These are phyloP conservation scores for Mycosphaerella sp. DNA, from an alignment of 2,329 filamentous ascomycete species.

Conservation along the genomic window DNA sequence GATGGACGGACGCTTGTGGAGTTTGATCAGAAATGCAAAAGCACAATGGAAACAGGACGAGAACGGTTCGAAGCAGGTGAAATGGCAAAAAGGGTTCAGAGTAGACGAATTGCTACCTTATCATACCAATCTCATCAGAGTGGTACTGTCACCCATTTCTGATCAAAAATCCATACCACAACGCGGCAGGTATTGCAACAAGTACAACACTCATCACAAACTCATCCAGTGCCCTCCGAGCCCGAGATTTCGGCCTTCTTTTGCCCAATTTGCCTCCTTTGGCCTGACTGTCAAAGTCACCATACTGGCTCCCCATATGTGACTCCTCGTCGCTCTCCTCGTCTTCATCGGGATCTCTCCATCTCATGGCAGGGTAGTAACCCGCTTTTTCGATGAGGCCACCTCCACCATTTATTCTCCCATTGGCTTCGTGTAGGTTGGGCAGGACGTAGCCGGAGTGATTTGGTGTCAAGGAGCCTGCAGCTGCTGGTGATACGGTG, in stretches of 20 bases:
- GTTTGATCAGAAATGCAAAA: too few relatives aligned
- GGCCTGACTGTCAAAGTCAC: constrained; percentile 19
- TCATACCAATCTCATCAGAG: neutral
- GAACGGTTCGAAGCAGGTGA: too few relatives aligned
- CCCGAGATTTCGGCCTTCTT: constrained; percentile 14
- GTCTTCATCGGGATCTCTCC: constrained; percentile 29
- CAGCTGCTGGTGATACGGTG: constrained; percentile 35
- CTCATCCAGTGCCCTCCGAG: constrained; percentile 18
- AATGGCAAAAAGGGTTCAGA: too few relatives aligned
- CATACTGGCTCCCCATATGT: constrained; percentile 11
- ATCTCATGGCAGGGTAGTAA: constrained; percentile 33
- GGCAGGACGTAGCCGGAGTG: constrained; percentile 12
- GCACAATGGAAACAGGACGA: too few relatives aligned
- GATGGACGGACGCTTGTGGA: too few relatives aligned
- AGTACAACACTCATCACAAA: constrained; percentile 16
- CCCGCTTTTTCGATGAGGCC: constrained; percentile 39
- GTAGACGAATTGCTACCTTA: too few relatives aligned
- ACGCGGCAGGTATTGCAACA: constrained; percentile 16
- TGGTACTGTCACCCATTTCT: constrained; percentile 14
- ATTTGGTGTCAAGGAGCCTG: constrained; percentile 26
- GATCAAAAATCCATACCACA: constrained; percentile 20
- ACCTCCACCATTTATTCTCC: constrained; percentile 19
- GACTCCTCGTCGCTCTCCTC: constrained; percentile 30
- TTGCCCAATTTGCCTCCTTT: constrained; percentile 15
- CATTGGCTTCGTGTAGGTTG: constrained; percentile 20